phyloP scores from a whole-genome alignment of 345 rosid genomes.

The Rhodamnia rubescens region DNA sequence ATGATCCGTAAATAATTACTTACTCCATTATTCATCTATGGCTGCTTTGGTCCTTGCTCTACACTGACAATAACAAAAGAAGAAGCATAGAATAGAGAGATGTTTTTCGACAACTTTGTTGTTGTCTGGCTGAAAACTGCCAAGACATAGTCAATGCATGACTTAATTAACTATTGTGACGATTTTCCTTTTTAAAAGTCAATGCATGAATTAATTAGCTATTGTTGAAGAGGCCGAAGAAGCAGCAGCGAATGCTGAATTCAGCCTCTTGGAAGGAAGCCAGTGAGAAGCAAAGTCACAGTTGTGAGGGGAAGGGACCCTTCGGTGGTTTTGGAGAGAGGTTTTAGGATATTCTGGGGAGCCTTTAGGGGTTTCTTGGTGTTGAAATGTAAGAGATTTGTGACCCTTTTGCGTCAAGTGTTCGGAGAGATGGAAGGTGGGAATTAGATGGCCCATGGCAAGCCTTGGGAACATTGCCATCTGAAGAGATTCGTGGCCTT shows the following conservation, averaged over 20 bases:
- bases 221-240: constrained; percentile 9
- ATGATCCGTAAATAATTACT: background rate
- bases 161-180: too few species aligned
- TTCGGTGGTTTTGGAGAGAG: background rate
- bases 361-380: constrained; percentile 3
- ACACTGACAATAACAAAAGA: background rate
- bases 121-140: background rate
- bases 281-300: constrained; percentile 21
- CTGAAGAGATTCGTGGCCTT: background rate
- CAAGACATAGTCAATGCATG: background rate
- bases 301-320: background rate
- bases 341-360: background rate
- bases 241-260: constrained; percentile 4
- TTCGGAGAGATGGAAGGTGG: constrained; percentile 1
- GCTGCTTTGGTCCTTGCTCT: background rate
- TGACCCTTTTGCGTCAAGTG: constrained; percentile 2
- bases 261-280: constrained; percentile 9
- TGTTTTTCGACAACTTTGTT: background rate
- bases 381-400: constrained; percentile 7
- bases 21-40: background rate
- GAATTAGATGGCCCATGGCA: constrained; percentile 10
- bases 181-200: too few species aligned
- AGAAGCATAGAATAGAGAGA: background rate
- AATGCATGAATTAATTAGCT: too few species aligned
- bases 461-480: constrained; percentile 11